Base-by-base conservation (phyloP, 257 asterid genomes). In the Solanum stenotomum region DNA sequence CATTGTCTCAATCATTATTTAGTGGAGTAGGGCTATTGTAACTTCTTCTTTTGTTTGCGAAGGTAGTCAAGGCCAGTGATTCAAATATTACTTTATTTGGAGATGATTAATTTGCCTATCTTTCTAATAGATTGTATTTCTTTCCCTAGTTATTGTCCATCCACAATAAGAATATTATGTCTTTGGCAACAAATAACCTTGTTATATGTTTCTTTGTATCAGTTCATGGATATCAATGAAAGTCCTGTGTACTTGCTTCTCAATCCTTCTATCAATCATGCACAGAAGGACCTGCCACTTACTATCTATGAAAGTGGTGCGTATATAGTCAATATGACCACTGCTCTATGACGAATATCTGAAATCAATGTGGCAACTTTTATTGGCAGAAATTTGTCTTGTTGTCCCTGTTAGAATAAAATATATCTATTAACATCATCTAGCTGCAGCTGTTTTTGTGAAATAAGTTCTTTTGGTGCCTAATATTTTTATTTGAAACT, bases 211-310 rank as follows among this genome's bases (percentile, higher is more conserved):
- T 34, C 35, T 40, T 40, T 78, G 84, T 78, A 78, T 84, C 98
- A 97, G 98, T 82, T 97, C 89, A 96, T 95, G 99, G 98, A 96
- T 90, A 96, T 97, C 89, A 97, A 97, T 86, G 98, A 97, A 91
- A 97, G 97, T 90, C 98, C 99, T 25, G 94, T 97, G 9, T 96
- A 95, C 87, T 95, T 95, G 88, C 96, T 97, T 93, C 97, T 97
- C 89, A 97, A 96, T 90, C 99, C 99, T 71, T 87, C 96, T 10
- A 94, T 95, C 91, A 97, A 96, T 91, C 98, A 95, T 79, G 93
- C 98, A 40, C 98, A 96, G 90, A 97, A 97, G 91, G 99, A 97
- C 87, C 92, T 97, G 88, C 98, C 99, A 10, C 92, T 97, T 87
- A 91, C 98, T 68, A 93, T 96, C 33, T 97, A 85, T 89, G 99